Base-by-base conservation (phyloP, 352 stramenopile genomes). In the Pythium insidiosum region DNA sequence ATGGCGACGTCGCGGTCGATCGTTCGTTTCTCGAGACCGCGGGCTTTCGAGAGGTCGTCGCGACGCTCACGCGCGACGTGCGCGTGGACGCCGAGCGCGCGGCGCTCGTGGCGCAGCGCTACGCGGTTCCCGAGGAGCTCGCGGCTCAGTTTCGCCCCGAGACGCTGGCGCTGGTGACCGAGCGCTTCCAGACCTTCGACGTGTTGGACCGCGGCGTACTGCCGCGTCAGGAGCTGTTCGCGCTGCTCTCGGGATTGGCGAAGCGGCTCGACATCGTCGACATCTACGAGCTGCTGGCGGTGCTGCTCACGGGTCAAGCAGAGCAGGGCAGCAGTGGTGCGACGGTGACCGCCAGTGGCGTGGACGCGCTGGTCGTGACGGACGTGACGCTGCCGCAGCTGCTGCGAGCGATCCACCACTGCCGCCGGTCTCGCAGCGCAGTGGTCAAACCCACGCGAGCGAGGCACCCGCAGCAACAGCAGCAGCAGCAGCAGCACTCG, bases 171-270 rank as follows among this genome's bases (percentile, higher is more conserved):
- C 34, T 62, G 13, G 43, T 75, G 26, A 54, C 52, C 5, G 57
- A 56, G n/a, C 64, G 61, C 18, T 79, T 73, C 39, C 58, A 37
- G 6, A 57, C 58, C 21, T 79, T 79, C 35, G 64, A 73, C 34
- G 57, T 75, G 15, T 63, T 69, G 21, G 59, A 79, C 25, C 38
- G 40, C 4, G 68, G 68, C 7, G 35, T 53, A 6, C 36, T 79
- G 10, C 58, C 64, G 0, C 53, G 62, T 2, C 53, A 67, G 21
- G 68, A 79, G 28, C 7, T 75, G 21, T 74, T 72, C 25, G 36
- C 64, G 16, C 20, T 79, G 9, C 50, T 79, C 4, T 63, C 61
- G 2, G 50, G 61, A 9, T 37, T 79, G 40, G 62, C 56, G 5
- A 62, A 40, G 29, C 56, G 47, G 15, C 41, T 59, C 33, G 64